A percentile compares a stretch with the other conserved stretches of the same genome.
phyloP scores from a whole-genome alignment of 805 yeast genomes.

The Hanseniaspora hatyaiensis region DNA sequence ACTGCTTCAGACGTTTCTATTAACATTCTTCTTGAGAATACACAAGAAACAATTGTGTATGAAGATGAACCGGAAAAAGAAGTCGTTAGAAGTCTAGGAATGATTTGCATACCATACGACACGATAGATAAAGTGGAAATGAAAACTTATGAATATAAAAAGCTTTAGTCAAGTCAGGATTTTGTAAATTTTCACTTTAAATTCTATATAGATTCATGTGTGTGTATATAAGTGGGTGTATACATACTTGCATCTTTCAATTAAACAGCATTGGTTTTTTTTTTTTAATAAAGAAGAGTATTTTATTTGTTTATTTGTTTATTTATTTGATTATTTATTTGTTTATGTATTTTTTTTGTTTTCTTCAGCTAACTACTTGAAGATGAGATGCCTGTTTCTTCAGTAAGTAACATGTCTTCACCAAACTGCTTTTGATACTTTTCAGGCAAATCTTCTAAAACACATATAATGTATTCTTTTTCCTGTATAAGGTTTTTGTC shows the following conservation, averaged over 20 bases:
- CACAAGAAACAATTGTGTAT: background rate
- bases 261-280: background rate
- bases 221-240: too few species aligned
- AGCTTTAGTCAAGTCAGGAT: background rate
- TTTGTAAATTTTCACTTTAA: background rate
- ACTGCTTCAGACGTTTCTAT: slow-evolving; percentile 3
- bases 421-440: slow-evolving; percentile 28
- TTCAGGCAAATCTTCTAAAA: slow-evolving; percentile 61
- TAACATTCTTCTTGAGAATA: slow-evolving; percentile 1
- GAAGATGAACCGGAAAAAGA: background rate
- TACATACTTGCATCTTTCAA: too few species aligned
- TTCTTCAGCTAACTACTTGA: slow-evolving; percentile 11
- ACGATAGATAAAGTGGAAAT: slow-evolving; percentile 8
- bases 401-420: slow-evolving; percentile 17
- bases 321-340: too few species aligned
- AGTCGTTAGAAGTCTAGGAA: slow-evolving; percentile 2
- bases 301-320: background rate
- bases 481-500: slow-evolving; percentile 64
- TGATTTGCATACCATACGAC: slow-evolving; percentile 1
- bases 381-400: slow-evolving; percentile 18
- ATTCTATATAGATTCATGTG: background rate
- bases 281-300: background rate
- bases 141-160: slow-evolving; percentile 1
- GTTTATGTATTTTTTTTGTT: too few species aligned
- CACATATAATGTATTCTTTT: slow-evolving; percentile 63